Evolutionary conservation across 495 filamentous ascomycete species (phyloP).

Genomic region (Thermothielavioides terrestris): DNA sequence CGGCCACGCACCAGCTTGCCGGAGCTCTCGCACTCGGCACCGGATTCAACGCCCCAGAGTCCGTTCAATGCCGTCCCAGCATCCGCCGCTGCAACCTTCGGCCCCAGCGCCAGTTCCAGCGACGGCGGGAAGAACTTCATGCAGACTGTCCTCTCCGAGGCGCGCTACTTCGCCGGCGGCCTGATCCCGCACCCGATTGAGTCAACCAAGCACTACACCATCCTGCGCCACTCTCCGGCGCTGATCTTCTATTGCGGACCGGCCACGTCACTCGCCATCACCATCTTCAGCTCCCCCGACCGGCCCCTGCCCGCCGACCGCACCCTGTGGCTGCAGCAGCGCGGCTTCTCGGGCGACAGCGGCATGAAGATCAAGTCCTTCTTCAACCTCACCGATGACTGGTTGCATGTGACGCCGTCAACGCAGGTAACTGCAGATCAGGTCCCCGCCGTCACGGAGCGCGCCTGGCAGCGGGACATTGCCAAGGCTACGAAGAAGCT

Average conservation of each 20-base stretch:
- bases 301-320: constrained; percentile 47
- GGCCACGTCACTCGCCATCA: constrained; percentile 51
- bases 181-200: constrained; percentile 54
- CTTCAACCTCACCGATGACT: constrained; percentile 45
- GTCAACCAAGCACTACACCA: constrained; percentile 57
- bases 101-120: background rate
- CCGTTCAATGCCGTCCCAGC: background rate
- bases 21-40: background rate
- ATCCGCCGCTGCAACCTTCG: constrained; percentile 10
- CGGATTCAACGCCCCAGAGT: background rate
- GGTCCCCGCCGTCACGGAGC: constrained; percentile 43
- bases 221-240: constrained; percentile 55
- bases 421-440: constrained; percentile 37
- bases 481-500: constrained; percentile 47
- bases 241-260: constrained; percentile 57
- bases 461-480: constrained; percentile 61
- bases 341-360: constrained; percentile 58
- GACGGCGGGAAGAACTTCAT: constrained; percentile 20
- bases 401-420: constrained; percentile 57
- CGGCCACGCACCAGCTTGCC: constrained; percentile 6
- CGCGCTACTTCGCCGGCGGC: constrained; percentile 54
- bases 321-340: constrained; percentile 56
- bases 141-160: constrained; percentile 45
- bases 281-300: constrained; percentile 48
- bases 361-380: constrained; percentile 58